Conservation (phyloP, 441 rosid species). For the Bruguiera hainesii region DNA sequence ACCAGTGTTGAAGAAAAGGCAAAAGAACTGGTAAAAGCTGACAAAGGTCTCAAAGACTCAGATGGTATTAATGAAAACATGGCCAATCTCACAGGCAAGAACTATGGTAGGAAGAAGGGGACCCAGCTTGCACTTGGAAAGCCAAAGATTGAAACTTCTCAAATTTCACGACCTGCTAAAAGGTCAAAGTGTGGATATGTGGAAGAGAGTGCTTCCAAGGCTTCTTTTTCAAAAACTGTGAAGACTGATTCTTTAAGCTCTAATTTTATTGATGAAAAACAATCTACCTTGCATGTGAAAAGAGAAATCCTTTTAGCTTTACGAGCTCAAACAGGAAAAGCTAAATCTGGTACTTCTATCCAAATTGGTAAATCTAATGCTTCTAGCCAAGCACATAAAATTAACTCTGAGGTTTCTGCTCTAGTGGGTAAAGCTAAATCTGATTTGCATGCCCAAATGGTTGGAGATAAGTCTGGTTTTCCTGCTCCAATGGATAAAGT, state of each 20-base stretch:
- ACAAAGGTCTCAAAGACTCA: constrained; percentile 33
- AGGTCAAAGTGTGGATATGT: constrained; percentile 40
- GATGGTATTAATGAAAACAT: constrained; percentile 29
- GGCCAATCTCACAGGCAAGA: constrained; percentile 31
- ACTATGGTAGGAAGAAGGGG: constrained; percentile 38
- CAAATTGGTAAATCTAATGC: constrained; percentile 19
- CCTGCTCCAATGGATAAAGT: constrained; percentile 16
- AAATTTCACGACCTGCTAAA: constrained; percentile 48
- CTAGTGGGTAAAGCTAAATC: constrained; percentile 23
- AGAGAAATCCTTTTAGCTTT: constrained; percentile 41
- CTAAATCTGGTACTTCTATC: constrained; percentile 28
- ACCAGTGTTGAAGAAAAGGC: constrained; percentile 33
- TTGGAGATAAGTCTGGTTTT: constrained; percentile 12
- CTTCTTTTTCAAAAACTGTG: constrained; percentile 21
- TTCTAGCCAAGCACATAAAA: constrained; percentile 18
- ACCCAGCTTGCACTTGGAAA: constrained; percentile 45
- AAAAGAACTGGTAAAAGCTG: constrained; percentile 32
- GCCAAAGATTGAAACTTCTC: constrained; percentile 33
- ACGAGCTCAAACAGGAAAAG: constrained; percentile 34
- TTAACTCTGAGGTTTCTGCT: constrained; percentile 18
- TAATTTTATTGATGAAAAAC: constrained; percentile 31
- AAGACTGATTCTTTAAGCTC: constrained; percentile 35
- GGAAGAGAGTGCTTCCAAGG: constrained; percentile 34
- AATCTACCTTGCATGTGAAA: constrained; percentile 29
- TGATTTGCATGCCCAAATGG: constrained; percentile 23